phyloP scores from a whole-genome alignment of 768 basidiomycete genomes.

The Amanita pallidorosea region DNA sequence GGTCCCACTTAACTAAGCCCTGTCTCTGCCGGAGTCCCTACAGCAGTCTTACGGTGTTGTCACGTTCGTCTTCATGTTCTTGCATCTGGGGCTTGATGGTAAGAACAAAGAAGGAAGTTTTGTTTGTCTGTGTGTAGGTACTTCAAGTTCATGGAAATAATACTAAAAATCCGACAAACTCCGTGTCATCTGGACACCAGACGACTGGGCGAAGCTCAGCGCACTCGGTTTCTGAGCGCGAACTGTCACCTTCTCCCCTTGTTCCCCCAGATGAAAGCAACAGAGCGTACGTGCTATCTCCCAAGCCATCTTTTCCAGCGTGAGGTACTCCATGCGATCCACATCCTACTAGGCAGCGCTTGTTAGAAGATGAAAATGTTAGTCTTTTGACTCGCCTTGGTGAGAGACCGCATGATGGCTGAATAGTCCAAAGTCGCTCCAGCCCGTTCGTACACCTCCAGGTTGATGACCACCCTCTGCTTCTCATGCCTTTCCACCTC shows the following conservation, averaged over 20 bases:
- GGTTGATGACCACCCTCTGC: constrained; percentile 49
- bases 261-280: no score
- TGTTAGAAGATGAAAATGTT: background rate
- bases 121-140: no score
- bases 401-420: constrained; percentile 21
- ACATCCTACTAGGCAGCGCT: constrained; percentile 34
- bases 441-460: constrained; percentile 14
- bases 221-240: constrained; percentile 64
- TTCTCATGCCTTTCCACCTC: constrained; percentile 55
- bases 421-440: constrained; percentile 22
- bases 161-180: background rate
- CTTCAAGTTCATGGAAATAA: no score
- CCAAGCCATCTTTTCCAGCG: constrained; percentile 12
- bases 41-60: no score
- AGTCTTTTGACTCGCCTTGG: constrained; percentile 15
- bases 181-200: constrained; percentile 53
- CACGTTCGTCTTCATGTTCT: no score
- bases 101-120: no score
- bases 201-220: constrained; percentile 52
- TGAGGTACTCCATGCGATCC: constrained; percentile 39
- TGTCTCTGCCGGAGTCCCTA: no score
- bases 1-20: no score
- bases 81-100: no score
- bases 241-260: constrained; percentile 29
- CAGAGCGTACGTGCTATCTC: no score